phyloP scores from a whole-genome alignment of 371 early-diverging fungal genomes.

The Synchytrium microbalum region DNA sequence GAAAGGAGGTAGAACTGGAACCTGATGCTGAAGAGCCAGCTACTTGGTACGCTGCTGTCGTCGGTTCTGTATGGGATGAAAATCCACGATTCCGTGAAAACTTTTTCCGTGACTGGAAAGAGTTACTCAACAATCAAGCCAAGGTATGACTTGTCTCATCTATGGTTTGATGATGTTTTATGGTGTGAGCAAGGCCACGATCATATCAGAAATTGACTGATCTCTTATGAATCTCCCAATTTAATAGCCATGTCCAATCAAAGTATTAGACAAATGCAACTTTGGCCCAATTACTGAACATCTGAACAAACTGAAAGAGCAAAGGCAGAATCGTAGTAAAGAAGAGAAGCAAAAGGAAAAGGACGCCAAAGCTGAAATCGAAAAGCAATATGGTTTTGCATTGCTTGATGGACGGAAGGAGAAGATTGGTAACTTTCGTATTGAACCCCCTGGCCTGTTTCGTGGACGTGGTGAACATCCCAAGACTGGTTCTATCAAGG shows the following conservation, averaged over 20 bases:
- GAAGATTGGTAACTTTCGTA: slow-evolving; percentile 93
- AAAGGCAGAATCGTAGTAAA: slow-evolving; percentile 76
- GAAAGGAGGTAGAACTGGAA: slow-evolving; percentile 49
- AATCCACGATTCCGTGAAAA: slow-evolving; percentile 83
- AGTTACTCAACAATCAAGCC: slow-evolving; percentile 53
- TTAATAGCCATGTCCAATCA: slow-evolving; percentile 58
- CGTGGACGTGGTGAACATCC: slow-evolving; percentile 96
- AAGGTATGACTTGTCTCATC: slow-evolving; percentile 36
- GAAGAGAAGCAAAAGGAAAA: slow-evolving; percentile 78
- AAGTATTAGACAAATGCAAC: slow-evolving; percentile 76
- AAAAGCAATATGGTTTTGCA: slow-evolving; percentile 69
- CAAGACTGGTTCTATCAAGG: slow-evolving; percentile 87
- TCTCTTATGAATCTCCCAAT: not conserved
- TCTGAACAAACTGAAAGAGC: slow-evolving; percentile 66
- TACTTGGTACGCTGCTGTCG: slow-evolving; percentile 80
- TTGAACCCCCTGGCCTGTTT: slow-evolving; percentile 95
- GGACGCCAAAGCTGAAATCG: slow-evolving; percentile 61
- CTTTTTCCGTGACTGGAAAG: slow-evolving; percentile 83
- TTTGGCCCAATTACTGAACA: slow-evolving; percentile 79
- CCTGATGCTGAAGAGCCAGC: slow-evolving; percentile 93
- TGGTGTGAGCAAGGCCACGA: not conserved
- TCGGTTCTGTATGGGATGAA: slow-evolving; percentile 76
- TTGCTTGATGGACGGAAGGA: slow-evolving; percentile 85
- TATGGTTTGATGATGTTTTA: not conserved
- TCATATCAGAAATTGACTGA: not conserved